phyloP scores from a whole-genome alignment of 768 basidiomycete species.

The Mycena rosella region DNA sequence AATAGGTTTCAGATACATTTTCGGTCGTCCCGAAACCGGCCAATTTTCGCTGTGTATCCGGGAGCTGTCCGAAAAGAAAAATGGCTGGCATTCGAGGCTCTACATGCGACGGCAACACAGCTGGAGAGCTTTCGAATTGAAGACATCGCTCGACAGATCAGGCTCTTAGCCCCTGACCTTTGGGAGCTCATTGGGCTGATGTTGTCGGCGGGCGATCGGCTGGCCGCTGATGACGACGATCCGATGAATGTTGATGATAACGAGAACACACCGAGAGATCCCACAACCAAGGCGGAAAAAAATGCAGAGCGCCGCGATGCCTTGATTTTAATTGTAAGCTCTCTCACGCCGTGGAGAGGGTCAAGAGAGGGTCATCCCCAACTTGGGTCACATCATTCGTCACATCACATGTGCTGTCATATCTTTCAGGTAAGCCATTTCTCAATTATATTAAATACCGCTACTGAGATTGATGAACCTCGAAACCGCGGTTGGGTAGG shows the following conservation, averaged over 20 bases:
- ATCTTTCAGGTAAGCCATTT: too few relatives aligned
- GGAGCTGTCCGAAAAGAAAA: too few relatives aligned
- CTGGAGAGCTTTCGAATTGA: conserved; percentile 34
- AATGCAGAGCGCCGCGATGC: conserved; percentile 9
- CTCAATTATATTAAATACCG: too few relatives aligned
- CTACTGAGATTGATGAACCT: too few relatives aligned
- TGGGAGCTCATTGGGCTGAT: conserved; percentile 29
- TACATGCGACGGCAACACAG: conserved; percentile 11
- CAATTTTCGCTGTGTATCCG: too few relatives aligned
- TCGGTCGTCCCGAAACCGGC: too few relatives aligned
- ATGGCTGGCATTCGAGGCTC: conserved; percentile 24
- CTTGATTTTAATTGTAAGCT: conserved; percentile 13
- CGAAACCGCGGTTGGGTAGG: too few relatives aligned
- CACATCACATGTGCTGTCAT: too few relatives aligned
- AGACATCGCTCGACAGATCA: conserved; percentile 24
- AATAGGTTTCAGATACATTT: too few relatives aligned
- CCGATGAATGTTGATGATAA: background rate
- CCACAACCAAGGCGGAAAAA: background rate
- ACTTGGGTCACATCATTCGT: too few relatives aligned
- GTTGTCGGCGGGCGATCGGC: conserved; percentile 3
- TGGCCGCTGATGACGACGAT: background rate
- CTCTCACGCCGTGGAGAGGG: too few relatives aligned
- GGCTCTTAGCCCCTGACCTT: conserved; percentile 17
- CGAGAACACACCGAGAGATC: background rate
- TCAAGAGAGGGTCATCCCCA: too few relatives aligned